These are phyloP conservation scores for Brassica juncea DNA, from an alignment of 345 rosid genomes.

Conservation along the genomic window DNA sequence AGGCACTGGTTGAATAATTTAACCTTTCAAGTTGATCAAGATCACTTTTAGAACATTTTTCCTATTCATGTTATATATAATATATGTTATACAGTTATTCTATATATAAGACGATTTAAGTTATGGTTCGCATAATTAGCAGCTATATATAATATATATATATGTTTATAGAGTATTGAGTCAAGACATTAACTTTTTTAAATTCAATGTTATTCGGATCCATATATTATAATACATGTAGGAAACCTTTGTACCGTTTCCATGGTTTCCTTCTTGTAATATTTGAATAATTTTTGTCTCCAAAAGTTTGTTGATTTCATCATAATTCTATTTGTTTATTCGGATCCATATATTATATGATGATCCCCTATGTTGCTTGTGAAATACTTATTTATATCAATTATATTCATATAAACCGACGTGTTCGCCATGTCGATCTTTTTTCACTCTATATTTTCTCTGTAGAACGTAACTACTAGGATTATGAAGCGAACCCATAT, in stretches of 20 bases:
- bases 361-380: not conserved
- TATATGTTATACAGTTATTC: not conserved
- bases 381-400: not conserved
- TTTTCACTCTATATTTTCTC: not conserved
- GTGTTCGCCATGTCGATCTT: conserved; percentile 3
- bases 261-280: not conserved
- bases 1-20: conserved; percentile 26
- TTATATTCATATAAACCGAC: not conserved
- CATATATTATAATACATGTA: not conserved
- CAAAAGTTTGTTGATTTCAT: not conserved
- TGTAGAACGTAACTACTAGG: conserved; percentile 5
- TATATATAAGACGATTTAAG: not conserved
- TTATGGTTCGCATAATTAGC: conserved; percentile 27
- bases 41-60: conserved; percentile 36
- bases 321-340: not conserved
- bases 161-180: conserved; percentile 14
- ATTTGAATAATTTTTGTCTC: not conserved
- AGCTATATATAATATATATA: conserved; percentile 1
- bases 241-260: not conserved
- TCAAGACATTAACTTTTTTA: conserved; percentile 17
- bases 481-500: conserved; percentile 12
- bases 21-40: conserved; percentile 21
- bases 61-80: conserved; percentile 34
- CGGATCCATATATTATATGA: not conserved
- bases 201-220: not conserved